These are phyloP conservation scores for Phaeosphaeriaceae sp. DNA, from an alignment of 2,329 filamentous ascomycete species.

Conservation along the genomic window DNA sequence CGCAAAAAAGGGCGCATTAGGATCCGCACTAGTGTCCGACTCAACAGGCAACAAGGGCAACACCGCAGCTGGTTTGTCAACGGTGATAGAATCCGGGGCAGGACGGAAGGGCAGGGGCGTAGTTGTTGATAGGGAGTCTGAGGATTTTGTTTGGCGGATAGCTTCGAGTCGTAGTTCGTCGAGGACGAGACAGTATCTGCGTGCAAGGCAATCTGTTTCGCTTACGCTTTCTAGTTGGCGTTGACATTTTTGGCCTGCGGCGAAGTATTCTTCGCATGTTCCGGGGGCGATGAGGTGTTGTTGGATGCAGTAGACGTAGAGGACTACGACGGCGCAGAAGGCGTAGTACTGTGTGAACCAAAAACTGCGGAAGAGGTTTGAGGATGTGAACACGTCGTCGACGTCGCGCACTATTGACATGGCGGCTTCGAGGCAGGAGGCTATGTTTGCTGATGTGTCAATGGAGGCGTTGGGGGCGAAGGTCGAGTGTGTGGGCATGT, in stretches of 20 bases:
- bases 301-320: conserved; percentile 63
- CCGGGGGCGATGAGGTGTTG: conserved; percentile 54
- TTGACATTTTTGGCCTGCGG: conserved; percentile 53
- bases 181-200: conserved; percentile 60
- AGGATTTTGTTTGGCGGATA: conserved; percentile 29
- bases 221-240: conserved; percentile 38
- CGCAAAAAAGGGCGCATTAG: conserved; percentile 13
- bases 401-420: conserved; percentile 55
- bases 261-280: conserved; percentile 56
- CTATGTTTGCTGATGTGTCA: conserved; percentile 44
- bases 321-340: conserved; percentile 61
- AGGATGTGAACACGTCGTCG: conserved; percentile 50
- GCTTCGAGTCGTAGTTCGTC: conserved; percentile 58
- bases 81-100: background rate
- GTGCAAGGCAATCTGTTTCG: conserved; percentile 42
- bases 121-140: background rate
- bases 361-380: conserved; percentile 55
- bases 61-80: background rate
- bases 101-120: background rate
- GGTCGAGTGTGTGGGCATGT: conserved; percentile 32
- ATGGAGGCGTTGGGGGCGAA: conserved; percentile 12
- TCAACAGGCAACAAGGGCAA: too few species aligned
- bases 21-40: background rate
- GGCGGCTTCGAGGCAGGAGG: conserved; percentile 57
- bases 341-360: conserved; percentile 63